phyloP scores from a whole-genome alignment of 2,329 filamentous ascomycete genomes.

The Catunica adiposa region DNA sequence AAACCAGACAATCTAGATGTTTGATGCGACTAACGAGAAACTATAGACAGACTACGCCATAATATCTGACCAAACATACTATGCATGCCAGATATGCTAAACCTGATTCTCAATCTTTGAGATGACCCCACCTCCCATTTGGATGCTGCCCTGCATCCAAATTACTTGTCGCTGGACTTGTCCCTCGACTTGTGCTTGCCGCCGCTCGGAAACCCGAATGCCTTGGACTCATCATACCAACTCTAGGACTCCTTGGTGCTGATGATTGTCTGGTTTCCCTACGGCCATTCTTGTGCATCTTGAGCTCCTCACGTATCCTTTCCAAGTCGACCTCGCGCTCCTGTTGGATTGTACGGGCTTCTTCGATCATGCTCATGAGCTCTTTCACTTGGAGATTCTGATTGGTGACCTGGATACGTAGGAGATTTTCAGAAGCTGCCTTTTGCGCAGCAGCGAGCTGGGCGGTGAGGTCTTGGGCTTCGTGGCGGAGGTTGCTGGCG shows the following conservation, averaged over 20 bases:
- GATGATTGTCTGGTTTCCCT: conserved; percentile 40
- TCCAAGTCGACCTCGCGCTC: conserved; percentile 37
- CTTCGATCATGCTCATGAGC: conserved; percentile 24
- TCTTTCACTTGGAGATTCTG: conserved; percentile 21
- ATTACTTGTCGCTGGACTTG: conserved; percentile 29
- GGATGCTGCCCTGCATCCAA: conserved; percentile 20
- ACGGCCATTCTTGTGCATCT: conserved; percentile 30
- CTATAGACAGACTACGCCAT: neutral
- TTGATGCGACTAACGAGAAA: neutral
- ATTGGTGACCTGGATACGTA: conserved; percentile 32
- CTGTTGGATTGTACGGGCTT: conserved; percentile 27
- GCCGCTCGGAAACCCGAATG: conserved; percentile 18
- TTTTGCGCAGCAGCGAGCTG: conserved; percentile 26
- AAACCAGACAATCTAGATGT: neutral
- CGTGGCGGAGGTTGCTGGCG: conserved; percentile 27
- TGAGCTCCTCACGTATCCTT: conserved; percentile 32
- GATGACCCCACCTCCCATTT: conserved; percentile 28
- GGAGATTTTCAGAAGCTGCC: conserved; percentile 29
- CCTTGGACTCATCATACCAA: conserved; percentile 36
- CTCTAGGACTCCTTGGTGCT: conserved; percentile 40
- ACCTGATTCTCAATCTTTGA: conserved; percentile 22
- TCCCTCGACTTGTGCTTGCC: conserved; percentile 31
- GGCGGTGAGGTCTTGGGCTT: conserved; percentile 30
- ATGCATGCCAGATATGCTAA: neutral
- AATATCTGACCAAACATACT: neutral